Conservation (phyloP, 345 rosid genomes). For the Theobroma cacao region DNA sequence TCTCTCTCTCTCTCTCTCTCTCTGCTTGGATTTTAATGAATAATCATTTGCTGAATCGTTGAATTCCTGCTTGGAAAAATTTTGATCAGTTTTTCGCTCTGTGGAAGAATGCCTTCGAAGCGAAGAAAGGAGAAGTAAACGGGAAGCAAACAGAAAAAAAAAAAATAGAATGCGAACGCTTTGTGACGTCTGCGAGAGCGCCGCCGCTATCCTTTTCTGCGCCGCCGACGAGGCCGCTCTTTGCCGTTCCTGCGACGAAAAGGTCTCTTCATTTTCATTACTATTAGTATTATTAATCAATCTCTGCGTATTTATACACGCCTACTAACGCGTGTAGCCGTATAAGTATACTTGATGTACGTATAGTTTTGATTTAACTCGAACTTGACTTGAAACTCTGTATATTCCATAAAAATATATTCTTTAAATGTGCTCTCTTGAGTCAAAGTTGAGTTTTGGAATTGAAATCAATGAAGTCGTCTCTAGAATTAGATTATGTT, state of each 20-base stretch:
- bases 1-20: not conserved
- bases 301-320: not conserved
- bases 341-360: not conserved
- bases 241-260: constrained; percentile 78
- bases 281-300: not conserved
- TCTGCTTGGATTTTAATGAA: not conserved
- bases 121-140: not conserved
- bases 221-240: constrained; percentile 93
- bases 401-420: not conserved
- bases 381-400: not conserved
- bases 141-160: not conserved
- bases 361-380: not conserved
- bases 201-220: constrained; percentile 81
- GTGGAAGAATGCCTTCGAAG: not conserved
- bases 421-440: not conserved
- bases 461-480: not conserved
- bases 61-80: not conserved
- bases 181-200: constrained; percentile 34
- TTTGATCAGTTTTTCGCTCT: not conserved
- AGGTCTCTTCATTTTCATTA: constrained; percentile 27
- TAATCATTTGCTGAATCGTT: not conserved
- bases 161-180: constrained; percentile 10
- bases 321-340: not conserved
- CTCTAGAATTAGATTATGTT: not conserved
- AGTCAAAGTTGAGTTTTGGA: not conserved